These are phyloP conservation scores for Euclidium syriacum DNA, from an alignment of 345 rosid species.

Conservation along the genomic window DNA sequence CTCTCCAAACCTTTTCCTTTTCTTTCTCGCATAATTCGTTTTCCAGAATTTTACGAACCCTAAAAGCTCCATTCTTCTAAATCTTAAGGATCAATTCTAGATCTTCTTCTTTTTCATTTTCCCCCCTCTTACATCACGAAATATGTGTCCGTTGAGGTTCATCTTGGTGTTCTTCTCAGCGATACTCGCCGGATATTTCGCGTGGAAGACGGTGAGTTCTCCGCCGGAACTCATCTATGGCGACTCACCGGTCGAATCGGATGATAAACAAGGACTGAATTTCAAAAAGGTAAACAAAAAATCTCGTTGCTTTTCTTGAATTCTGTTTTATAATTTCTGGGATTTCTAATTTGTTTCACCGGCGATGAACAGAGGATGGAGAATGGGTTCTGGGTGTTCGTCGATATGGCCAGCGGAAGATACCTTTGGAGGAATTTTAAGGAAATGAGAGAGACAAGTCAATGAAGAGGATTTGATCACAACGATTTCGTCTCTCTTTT, in stretches of 20 bases:
- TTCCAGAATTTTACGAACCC: constrained; percentile 15
- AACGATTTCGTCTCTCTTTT: neutral
- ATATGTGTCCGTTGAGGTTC: constrained; percentile 85
- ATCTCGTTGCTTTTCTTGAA: neutral
- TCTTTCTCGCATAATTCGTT: neutral
- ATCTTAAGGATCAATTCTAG: constrained; percentile 12
- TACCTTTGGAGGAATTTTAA: constrained; percentile 75
- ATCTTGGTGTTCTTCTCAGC: constrained; percentile 89
- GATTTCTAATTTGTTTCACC: neutral
- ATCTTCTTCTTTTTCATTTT: neutral
- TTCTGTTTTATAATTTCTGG: neutral
- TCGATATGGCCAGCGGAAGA: constrained; percentile 89
- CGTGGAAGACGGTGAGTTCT: constrained; percentile 75
- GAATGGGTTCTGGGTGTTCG: constrained; percentile 76
- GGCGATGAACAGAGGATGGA: constrained; percentile 41
- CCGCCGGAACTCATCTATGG: constrained; percentile 40
- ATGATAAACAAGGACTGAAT: constrained; percentile 41
- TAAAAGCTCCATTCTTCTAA: neutral
- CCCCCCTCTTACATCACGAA: neutral
- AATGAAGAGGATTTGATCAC: neutral
- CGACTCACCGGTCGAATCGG: constrained; percentile 36
- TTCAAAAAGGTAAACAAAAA: constrained; percentile 45
- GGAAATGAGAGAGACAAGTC: constrained; percentile 39
- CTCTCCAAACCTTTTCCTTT: neutral
- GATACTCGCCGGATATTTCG: constrained; percentile 70